A percentile compares a stretch with the other conserved stretches of the same genome.
Evolutionary conservation across 2,329 filamentous ascomycete genomes (phyloP).

Genomic region (Apiospora sp.): DNA sequence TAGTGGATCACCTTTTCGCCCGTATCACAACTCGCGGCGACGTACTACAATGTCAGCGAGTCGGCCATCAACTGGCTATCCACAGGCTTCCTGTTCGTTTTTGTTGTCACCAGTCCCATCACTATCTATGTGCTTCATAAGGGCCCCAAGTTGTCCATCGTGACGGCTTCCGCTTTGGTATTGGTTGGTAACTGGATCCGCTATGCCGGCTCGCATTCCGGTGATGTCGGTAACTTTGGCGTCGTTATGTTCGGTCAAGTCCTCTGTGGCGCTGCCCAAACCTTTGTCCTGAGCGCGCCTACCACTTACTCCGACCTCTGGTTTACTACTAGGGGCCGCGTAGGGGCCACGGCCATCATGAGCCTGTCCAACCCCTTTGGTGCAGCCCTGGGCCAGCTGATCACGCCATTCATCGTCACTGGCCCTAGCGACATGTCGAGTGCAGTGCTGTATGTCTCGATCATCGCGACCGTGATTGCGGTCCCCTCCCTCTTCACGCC

Average conservation of each 20-base stretch:
- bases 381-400: slow-evolving; percentile 85
- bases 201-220: slow-evolving; percentile 70
- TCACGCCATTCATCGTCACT: slow-evolving; percentile 80
- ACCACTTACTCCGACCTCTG: slow-evolving; percentile 93
- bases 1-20: slow-evolving; percentile 94
- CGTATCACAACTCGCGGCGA: slow-evolving; percentile 75
- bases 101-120: slow-evolving; percentile 74
- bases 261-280: slow-evolving; percentile 86
- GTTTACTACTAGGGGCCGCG: slow-evolving; percentile 86
- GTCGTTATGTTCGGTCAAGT: slow-evolving; percentile 92
- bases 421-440: slow-evolving; percentile 71
- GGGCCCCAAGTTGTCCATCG: slow-evolving; percentile 80
- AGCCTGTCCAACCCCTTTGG: slow-evolving; percentile 91
- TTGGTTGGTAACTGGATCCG: slow-evolving; percentile 91
- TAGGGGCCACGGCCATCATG: slow-evolving; percentile 85
- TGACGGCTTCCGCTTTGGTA: slow-evolving; percentile 75
- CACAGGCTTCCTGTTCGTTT: slow-evolving; percentile 86
- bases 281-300: slow-evolving; percentile 89
- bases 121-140: slow-evolving; percentile 81
- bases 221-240: slow-evolving; percentile 70
- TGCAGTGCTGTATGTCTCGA: slow-evolving; percentile 79
- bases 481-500: slow-evolving; percentile 86
- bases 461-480: slow-evolving; percentile 57
- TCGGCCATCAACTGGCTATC: slow-evolving; percentile 91
- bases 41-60: slow-evolving; percentile 79